Base-by-base conservation (phyloP, 2,329 filamentous ascomycete species). In the Fusarium mexicanum region DNA sequence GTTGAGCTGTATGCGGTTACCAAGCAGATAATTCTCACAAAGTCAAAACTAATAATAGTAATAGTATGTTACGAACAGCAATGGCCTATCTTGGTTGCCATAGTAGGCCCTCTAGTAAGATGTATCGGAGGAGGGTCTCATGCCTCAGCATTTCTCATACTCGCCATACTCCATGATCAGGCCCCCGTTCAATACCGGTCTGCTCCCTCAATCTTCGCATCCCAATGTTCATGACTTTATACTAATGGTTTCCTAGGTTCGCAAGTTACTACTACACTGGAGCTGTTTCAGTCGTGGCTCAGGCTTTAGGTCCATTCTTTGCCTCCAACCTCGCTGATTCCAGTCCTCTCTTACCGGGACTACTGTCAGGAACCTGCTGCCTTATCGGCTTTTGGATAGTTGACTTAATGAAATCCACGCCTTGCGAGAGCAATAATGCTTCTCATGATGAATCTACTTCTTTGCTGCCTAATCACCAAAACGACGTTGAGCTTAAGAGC, bases 181-280 rank as follows among this genome's bases (percentile, higher is more conserved):
- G 9, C 26, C 6, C 40, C 55, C 3, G 5, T 13, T 22, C 41
- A 48, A 10, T 5, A 48, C 12, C 31, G 55, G 55, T 59, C 11
- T 35, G 29, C 2, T 14, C 18, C 41, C 10, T 18, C 11, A n/a
- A 8, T 5, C 9, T 18, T 31, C 4, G 7, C 24, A 4, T 8
- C 22, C 8, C 7, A 2, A 18, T 29, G 9, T 8, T 1, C 13
- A 17, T 26, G 12, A 18, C 1, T 5, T 18, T 8, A 3, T n/a
- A 14, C 17, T 48, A 5, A 48, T 14, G 2, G 1, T 3, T 11
- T 13, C 11, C n/a, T 6, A 59, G 55, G 4, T 59, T 26, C 31
- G 10, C 18, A 26, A 37, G 24, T 14, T 59, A 59, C 40, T 59
- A 59, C 17, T 24, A 7, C 16, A 37, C 55, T 14, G 55, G 55